phyloP scores from a whole-genome alignment of 352 stramenopile species.

The Phytophthora hybrid region DNA sequence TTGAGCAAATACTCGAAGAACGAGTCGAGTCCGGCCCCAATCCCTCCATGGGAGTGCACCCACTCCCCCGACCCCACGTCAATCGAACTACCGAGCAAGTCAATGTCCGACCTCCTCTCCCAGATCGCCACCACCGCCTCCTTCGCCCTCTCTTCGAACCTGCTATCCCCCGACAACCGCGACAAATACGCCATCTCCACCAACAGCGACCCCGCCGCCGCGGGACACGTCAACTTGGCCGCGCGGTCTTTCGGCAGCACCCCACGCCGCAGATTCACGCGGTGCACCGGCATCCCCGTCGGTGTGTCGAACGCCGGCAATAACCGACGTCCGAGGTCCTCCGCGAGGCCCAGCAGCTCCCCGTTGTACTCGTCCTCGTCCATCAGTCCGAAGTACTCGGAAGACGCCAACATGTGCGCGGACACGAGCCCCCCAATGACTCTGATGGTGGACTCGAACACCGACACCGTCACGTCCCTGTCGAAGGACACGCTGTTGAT shows the following conservation, averaged over 20 bases:
- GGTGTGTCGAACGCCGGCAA: conserved; percentile 96
- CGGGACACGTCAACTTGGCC: conserved; percentile 91
- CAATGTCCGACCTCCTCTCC: conserved; percentile 75
- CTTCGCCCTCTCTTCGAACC: conserved; percentile 72
- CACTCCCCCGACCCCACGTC: conserved; percentile 90
- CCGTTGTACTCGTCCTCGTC: conserved; percentile 88
- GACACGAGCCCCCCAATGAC: conserved; percentile 93
- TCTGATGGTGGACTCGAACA: conserved; percentile 95
- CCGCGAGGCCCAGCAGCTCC: conserved; percentile 93
- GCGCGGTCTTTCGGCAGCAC: conserved; percentile 41
- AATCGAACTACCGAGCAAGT: conserved; percentile 96
- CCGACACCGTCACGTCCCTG: conserved; percentile 90
- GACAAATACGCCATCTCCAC: conserved; percentile 97
- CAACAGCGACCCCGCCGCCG: conserved; percentile 95
- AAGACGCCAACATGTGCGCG: conserved; percentile 87
- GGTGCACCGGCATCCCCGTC: conserved; percentile 96
- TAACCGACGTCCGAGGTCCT: conserved; percentile 96
- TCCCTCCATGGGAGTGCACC: conserved; percentile 79
- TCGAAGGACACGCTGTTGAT: conserved; percentile 78
- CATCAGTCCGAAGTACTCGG: conserved; percentile 62
- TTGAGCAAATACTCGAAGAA: conserved; percentile 99
- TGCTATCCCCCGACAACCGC: conserved; percentile 60
- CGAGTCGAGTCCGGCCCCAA: conserved; percentile 95
- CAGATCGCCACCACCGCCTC: conserved; percentile 82
- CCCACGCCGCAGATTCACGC: conserved; percentile 93